Percentiles rank a stretch among this genome's conserved stretches.
Evolutionary conservation across 768 basidiomycete genomes (phyloP).

Genomic region (Exidia glandulosa): DNA sequence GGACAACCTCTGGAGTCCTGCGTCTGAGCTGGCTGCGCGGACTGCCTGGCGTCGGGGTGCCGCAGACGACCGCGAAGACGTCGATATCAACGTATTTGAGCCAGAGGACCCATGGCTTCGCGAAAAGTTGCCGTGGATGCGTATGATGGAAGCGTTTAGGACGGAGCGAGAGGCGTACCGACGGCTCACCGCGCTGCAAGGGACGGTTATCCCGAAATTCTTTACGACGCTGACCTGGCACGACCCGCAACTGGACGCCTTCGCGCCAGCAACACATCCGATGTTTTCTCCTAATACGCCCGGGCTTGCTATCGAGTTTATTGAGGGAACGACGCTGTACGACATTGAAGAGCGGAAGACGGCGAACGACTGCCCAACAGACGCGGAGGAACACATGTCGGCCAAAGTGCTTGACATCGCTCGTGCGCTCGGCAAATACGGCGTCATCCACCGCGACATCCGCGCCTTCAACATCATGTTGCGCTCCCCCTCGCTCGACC

Average conservation of each 20-base stretch:
- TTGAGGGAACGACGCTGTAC: background rate
- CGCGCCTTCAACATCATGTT: background rate
- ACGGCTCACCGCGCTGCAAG: background rate
- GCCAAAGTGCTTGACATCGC: background rate
- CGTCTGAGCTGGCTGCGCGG: background rate
- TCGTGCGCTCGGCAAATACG: background rate
- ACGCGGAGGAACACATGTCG: background rate
- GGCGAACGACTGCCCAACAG: background rate
- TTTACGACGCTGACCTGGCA: background rate
- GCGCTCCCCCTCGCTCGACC: background rate
- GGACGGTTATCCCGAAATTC: background rate
- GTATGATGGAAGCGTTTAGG: background rate
- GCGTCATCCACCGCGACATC: background rate
- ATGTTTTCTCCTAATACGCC: background rate
- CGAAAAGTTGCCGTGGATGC: background rate
- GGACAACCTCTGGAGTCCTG: background rate
- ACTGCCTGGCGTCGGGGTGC: too few species aligned
- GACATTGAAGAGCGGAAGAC: background rate
- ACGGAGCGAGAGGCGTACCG: background rate
- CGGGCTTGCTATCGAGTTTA: background rate
- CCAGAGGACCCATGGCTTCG: background rate
- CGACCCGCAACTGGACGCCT: background rate
- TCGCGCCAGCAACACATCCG: background rate
- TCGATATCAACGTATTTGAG: background rate
- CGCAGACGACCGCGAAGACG: background rate